A percentile compares a stretch with the other conserved stretches of the same genome.
Evolutionary conservation across 352 stramenopile species (phyloP).

Genomic region (Phytophthora pseudosyringae): DNA sequence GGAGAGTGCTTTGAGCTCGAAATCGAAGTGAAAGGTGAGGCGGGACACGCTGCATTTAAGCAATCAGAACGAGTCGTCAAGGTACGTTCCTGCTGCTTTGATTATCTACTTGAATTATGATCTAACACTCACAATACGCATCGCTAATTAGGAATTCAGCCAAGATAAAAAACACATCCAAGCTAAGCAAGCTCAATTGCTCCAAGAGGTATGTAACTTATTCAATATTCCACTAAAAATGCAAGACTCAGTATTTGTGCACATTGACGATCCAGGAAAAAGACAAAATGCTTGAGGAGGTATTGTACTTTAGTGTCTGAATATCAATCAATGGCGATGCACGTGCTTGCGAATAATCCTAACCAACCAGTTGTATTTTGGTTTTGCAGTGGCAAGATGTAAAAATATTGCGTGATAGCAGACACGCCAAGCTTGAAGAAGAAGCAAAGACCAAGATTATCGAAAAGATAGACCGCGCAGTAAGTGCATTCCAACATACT

Average conservation of each 20-base stretch:
- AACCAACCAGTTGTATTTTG: not conserved
- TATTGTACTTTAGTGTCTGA: slow-evolving; percentile 8
- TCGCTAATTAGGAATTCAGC: slow-evolving; percentile 33
- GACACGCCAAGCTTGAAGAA: slow-evolving; percentile 31
- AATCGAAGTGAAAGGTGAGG: slow-evolving; percentile 51
- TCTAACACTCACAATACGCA: not conserved
- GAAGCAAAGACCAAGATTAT: slow-evolving; percentile 46
- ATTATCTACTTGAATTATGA: not conserved
- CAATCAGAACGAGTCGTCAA: slow-evolving; percentile 50
- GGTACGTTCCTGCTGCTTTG: slow-evolving; percentile 17
- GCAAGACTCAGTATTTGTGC: not conserved
- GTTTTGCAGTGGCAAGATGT: slow-evolving; percentile 56
- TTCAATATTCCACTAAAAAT: not conserved
- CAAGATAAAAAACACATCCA: slow-evolving; percentile 38
- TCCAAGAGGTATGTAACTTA: slow-evolving; percentile 36
- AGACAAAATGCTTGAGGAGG: slow-evolving; percentile 46
- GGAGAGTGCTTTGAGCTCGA: slow-evolving; percentile 90
- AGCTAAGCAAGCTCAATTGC: slow-evolving; percentile 34
- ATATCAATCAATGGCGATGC: not conserved
- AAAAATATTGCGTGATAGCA: slow-evolving; percentile 34
- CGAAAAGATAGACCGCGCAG: slow-evolving; percentile 42
- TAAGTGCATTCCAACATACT: slow-evolving; percentile 19
- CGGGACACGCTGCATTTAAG: slow-evolving; percentile 53
- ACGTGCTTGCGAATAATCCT: slow-evolving; percentile 1
- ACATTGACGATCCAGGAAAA: slow-evolving; percentile 31